phyloP scores from a whole-genome alignment of 225 moss, liverwort and hornwort species.

The Climacium dendroides region DNA sequence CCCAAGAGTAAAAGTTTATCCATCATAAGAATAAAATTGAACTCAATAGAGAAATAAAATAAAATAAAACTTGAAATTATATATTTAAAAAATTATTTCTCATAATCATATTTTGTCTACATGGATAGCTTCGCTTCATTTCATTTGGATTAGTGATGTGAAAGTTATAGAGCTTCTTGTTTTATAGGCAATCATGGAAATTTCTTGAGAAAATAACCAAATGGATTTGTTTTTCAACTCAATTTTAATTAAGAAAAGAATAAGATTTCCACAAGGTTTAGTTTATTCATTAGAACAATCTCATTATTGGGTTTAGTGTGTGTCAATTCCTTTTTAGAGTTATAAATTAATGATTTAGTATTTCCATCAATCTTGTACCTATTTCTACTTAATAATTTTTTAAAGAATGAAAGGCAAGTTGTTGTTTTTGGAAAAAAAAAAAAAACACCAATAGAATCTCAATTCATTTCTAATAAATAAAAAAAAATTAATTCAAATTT shows the following conservation, averaged over 20 bases:
- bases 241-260: background rate
- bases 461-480: background rate
- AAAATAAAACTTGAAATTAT: too few relatives aligned
- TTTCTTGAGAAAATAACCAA: rapidly evolving
- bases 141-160: too few relatives aligned
- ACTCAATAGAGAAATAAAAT: too few relatives aligned
- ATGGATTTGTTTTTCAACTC: rapidly evolving
- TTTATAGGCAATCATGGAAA: background rate
- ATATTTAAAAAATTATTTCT: background rate
- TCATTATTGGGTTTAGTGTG: background rate
- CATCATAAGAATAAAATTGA: too few relatives aligned
- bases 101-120: too few relatives aligned
- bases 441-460: too few relatives aligned
- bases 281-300: rapidly evolving
- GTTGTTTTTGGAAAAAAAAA: background rate
- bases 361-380: background rate
- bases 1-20: too few relatives aligned
- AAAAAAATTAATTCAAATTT: background rate
- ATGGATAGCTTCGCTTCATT: rapidly evolving
- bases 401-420: too few relatives aligned
- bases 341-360: background rate
- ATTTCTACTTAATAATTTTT: too few relatives aligned
- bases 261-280: background rate
- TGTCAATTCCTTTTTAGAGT: background rate
- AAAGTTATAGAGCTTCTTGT: too few relatives aligned